A percentile compares a stretch with the other conserved stretches of the same genome.
These are phyloP conservation scores for Mychonastes homosphaera DNA, from an alignment of 139 green algal genomes.

Conservation along the genomic window DNA sequence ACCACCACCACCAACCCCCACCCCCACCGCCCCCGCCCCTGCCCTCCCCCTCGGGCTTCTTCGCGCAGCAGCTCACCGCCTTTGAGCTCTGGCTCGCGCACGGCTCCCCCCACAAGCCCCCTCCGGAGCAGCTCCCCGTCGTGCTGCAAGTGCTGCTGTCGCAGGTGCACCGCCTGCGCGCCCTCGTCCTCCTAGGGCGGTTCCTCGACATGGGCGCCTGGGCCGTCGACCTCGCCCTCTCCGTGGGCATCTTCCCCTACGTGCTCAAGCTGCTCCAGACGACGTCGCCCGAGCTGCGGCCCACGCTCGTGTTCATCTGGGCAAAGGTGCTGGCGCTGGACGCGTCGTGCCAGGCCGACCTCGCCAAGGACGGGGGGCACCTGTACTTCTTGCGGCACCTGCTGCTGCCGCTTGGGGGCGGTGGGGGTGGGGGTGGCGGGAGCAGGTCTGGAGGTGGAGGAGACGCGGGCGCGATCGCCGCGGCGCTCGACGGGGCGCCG, in stretches of 20 bases:
- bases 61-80: conserved; percentile 93
- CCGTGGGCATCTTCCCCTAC: conserved; percentile 98
- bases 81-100: conserved; percentile 97
- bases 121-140: conserved; percentile 97
- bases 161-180: conserved; percentile 86
- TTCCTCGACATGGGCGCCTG: conserved; percentile 97
- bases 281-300: conserved; percentile 76
- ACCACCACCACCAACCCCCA: no score
- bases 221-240: conserved; percentile 93
- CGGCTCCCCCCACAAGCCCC: conserved; percentile 65
- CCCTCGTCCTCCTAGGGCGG: conserved; percentile 84
- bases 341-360: conserved; percentile 69
- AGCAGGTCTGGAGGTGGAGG: conserved; percentile 19
- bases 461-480: conserved; percentile 23
- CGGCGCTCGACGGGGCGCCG: not conserved
- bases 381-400: conserved; percentile 96
- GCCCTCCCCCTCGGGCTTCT: conserved; percentile 75
- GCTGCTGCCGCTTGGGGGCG: not conserved
- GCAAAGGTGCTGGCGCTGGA: conserved; percentile 96
- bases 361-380: conserved; percentile 92
- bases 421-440: not conserved
- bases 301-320: conserved; percentile 98
- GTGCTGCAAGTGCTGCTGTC: conserved; percentile 96
- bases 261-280: conserved; percentile 98
- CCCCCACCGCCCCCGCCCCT: conserved; percentile 26